Evolutionary conservation across 1,139 yeast genomes (phyloP).

Genomic region (Barnettozyma hawaiiensis): DNA sequence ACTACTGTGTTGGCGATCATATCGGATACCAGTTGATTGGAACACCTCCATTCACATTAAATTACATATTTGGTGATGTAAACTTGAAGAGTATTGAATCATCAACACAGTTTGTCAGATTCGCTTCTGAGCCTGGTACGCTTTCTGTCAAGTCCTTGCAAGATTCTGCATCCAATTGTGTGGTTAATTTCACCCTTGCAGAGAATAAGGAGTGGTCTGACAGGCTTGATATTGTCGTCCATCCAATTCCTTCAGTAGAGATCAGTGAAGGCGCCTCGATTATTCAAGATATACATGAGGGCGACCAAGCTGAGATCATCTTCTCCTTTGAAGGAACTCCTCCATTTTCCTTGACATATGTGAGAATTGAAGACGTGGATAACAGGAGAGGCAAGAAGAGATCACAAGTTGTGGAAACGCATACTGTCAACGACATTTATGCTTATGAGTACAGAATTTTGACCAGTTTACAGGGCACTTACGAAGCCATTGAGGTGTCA

Average conservation of each 20-base stretch:
- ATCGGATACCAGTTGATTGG: constrained; percentile 75
- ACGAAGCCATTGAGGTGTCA: constrained; percentile 81
- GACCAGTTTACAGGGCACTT: constrained; percentile 87
- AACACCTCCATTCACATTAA: constrained; percentile 69
- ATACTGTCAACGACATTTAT: constrained; percentile 64
- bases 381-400: constrained; percentile 30
- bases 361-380: constrained; percentile 41
- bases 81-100: constrained; percentile 55
- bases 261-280: constrained; percentile 71
- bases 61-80: constrained; percentile 65
- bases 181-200: constrained; percentile 48
- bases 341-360: constrained; percentile 56
- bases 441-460: constrained; percentile 62
- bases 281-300: constrained; percentile 85
- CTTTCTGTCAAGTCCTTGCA: constrained; percentile 61
- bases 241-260: constrained; percentile 88
- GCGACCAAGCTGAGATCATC: constrained; percentile 70
- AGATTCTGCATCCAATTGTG: constrained; percentile 75
- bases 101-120: constrained; percentile 53
- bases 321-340: constrained; percentile 68
- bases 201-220: constrained; percentile 33
- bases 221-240: constrained; percentile 50
- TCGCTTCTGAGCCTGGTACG: constrained; percentile 78
- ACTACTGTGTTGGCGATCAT: constrained; percentile 90
- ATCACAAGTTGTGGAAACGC: constrained; percentile 65